phyloP scores from a whole-genome alignment of 2,329 filamentous ascomycete species.

The Penicillium janthinellum region DNA sequence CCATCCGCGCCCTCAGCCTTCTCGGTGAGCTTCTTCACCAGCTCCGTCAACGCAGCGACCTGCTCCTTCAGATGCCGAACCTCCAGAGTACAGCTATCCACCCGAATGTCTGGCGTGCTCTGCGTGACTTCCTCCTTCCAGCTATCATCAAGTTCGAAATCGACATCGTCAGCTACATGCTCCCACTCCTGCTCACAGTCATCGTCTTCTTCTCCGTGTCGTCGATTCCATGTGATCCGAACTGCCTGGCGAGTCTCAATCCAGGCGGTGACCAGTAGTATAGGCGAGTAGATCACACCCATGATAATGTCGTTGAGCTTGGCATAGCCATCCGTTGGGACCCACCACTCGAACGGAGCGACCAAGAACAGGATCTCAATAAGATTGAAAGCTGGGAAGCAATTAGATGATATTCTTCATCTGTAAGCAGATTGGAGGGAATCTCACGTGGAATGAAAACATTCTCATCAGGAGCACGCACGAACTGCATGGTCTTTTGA shows the following conservation, averaged over 20 bases:
- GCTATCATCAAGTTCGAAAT: conserved; percentile 75
- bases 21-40: conserved; percentile 61
- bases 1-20: conserved; percentile 17
- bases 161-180: conserved; percentile 67
- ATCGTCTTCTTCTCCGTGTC: conserved; percentile 83
- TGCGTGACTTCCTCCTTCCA: conserved; percentile 79
- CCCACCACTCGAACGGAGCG: conserved; percentile 92
- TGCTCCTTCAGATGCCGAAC: conserved; percentile 46
- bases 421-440: not conserved
- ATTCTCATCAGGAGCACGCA: conserved; percentile 95
- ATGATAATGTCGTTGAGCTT: conserved; percentile 86
- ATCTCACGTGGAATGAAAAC: conserved; percentile 80
- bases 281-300: conserved; percentile 79
- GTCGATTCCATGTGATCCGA: conserved; percentile 71
- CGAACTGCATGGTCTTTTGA: conserved; percentile 94
- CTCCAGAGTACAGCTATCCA: conserved; percentile 74
- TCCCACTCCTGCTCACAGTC: conserved; percentile 93
- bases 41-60: conserved; percentile 63
- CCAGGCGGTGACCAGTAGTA: conserved; percentile 76
- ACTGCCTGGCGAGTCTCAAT: conserved; percentile 68
- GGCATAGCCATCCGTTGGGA: conserved; percentile 72
- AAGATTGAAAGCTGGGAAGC: conserved; percentile 71
- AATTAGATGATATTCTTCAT: not conserved
- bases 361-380: conserved; percentile 81
- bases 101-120: conserved; percentile 79